Base-by-base conservation (phyloP, 805 yeast species). In the Pichia pseudocactophila region DNA sequence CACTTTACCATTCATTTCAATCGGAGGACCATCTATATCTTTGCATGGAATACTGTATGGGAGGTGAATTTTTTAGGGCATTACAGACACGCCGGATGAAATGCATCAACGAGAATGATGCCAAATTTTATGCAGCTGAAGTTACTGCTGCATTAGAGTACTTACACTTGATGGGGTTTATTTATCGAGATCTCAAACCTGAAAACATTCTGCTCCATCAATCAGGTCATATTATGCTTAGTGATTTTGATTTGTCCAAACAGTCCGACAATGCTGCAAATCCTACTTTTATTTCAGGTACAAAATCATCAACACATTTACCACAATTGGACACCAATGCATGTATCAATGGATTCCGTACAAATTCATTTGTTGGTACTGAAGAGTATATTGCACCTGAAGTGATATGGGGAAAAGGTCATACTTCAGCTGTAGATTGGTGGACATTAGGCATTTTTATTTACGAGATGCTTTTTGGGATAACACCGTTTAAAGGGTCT, bases 341-440 rank as follows among this genome's bases (percentile, higher is more conserved):
- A 2, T 90, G 97, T 54, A 87, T 88, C 35, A 96, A 90, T 57
- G 96, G 96, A 11, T 92, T 94, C 63, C 71, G 97, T 55, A 92
- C 99, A 1, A 94, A 92, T 61, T 89, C 97, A 1, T 92, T 92
- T 69, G 99, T 92, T 30, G 99, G 99, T 1, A 92, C 99, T 0
- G 99, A 92, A 58, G 99, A 92, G 59, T 92, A 92, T 61, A 88
- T 92, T 55, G 97, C 99, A 0, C 99, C 99, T 0, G 99, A 92
- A 57, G 98, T 92, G 4, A 92, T 92, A 42, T 70, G 92, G 59
- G 97, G 97, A 1, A 85, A 89, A 53, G 98, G 98, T 2, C 99
- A 92, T 55, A 90, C 97, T 1, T 82, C 90, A 7, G 96, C 97
- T 0, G 98, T 92, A 15, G 99, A 92, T 62, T 92, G 98, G 98